A percentile compares a stretch with the other conserved stretches of the same genome.
Conservation (phyloP, 2,329 filamentous ascomycete genomes). For the Fusarium sp. region DNA sequence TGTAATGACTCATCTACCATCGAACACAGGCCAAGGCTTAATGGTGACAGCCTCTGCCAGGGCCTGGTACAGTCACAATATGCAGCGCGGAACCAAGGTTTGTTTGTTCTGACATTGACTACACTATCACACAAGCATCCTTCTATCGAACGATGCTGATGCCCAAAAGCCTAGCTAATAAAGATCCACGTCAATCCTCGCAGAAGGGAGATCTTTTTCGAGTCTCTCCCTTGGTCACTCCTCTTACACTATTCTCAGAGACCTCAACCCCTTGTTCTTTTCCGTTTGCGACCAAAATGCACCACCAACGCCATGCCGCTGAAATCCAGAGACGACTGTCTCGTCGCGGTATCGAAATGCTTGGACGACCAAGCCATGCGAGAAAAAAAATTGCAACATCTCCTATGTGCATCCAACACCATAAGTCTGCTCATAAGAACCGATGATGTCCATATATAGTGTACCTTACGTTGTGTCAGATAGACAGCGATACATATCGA, state of each 20-base stretch:
- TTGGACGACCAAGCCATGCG: constrained; percentile 16
- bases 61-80: background rate
- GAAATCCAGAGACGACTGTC: constrained; percentile 39
- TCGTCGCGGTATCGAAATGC: constrained; percentile 41
- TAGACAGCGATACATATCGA: background rate
- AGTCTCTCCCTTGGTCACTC: background rate
- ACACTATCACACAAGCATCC: constrained; percentile 18
- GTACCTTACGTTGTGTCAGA: background rate
- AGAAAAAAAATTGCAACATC: constrained; percentile 19
- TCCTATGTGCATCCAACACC: background rate
- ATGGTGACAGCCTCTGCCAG: too few species aligned
- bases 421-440: background rate
- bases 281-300: constrained; percentile 32
- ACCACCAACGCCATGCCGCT: constrained; percentile 44
- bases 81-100: background rate
- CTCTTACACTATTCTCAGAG: background rate
- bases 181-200: background rate
- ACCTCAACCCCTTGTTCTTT: constrained; percentile 12
- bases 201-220: background rate
- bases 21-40: background rate
- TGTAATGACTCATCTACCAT: background rate
- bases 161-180: background rate
- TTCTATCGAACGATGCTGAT: background rate
- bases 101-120: constrained; percentile 22
- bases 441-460: background rate